A percentile compares a stretch with the other conserved stretches of the same genome.
phyloP scores from a whole-genome alignment of 257 asterid species.

The Fraxinus americana region DNA sequence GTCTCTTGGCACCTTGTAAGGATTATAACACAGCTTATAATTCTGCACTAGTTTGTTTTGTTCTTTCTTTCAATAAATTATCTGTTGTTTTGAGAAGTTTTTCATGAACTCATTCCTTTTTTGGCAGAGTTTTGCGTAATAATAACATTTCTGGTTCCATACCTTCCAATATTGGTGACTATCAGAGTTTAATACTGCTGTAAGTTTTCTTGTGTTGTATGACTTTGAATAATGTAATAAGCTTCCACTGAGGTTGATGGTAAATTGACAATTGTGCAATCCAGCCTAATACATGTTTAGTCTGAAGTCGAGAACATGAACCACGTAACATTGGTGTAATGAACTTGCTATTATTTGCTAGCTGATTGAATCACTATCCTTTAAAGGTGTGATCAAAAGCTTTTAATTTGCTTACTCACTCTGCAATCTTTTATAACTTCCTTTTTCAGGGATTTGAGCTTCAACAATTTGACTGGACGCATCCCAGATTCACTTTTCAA shows the following conservation, averaged over 20 bases:
- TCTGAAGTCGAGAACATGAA: background rate
- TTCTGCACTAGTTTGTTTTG: background rate
- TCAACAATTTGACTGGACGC: constrained; percentile 71
- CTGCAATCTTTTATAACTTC: constrained; percentile 1
- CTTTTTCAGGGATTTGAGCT: constrained; percentile 83
- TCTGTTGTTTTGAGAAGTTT: background rate
- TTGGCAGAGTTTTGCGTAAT: constrained; percentile 44
- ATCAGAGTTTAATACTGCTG: constrained; percentile 44
- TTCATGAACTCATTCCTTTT: background rate
- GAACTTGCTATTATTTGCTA: background rate
- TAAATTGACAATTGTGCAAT: background rate
- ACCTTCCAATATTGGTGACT: constrained; percentile 39
- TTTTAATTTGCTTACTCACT: background rate
- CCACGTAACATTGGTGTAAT: background rate
- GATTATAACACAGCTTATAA: background rate
- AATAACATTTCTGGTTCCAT: constrained; percentile 48
- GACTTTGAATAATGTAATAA: constrained; percentile 3
- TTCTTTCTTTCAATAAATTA: background rate
- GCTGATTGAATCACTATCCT: background rate
- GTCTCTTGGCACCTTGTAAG: constrained; percentile 44
- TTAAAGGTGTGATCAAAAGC: background rate
- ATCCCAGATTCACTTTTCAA: constrained; percentile 60
- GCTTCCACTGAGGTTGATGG: constrained; percentile 2
- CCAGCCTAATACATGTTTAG: background rate
- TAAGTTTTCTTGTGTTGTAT: constrained; percentile 37